These are phyloP conservation scores for Colletotrichum trifolii DNA, from an alignment of 2,329 filamentous ascomycete genomes.

Conservation along the genomic window DNA sequence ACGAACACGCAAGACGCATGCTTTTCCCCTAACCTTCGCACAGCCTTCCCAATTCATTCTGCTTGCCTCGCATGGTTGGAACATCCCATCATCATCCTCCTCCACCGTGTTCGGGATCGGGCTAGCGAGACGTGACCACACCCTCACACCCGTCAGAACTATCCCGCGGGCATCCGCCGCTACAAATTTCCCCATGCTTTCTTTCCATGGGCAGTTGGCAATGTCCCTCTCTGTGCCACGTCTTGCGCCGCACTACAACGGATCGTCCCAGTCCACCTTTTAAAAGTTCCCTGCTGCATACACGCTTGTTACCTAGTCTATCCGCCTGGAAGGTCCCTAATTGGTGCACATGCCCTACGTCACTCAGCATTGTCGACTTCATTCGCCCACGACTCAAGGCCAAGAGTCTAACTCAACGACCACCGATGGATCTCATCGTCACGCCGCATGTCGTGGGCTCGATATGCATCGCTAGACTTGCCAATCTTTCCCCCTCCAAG, in stretches of 20 bases:
- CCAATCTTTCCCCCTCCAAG: conserved; percentile 23
- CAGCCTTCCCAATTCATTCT: conserved; percentile 16
- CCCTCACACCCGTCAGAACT: not conserved
- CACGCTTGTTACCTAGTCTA: not conserved
- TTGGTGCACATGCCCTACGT: conserved; percentile 25
- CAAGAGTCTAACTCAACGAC: conserved; percentile 37
- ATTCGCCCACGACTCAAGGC: conserved; percentile 25
- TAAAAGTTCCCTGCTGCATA: conserved; percentile 18
- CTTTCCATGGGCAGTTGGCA: no score
- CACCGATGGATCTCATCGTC: conserved; percentile 26
- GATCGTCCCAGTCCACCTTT: conserved; percentile 11
- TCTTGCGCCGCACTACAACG: not conserved
- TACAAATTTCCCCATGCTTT: no score
- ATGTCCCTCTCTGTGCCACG: no score
- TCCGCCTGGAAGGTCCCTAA: conserved; percentile 4
- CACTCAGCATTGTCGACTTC: conserved; percentile 15
- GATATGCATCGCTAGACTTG: conserved; percentile 9
- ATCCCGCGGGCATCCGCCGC: not conserved
- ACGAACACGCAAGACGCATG: not conserved
- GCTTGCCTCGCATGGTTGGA: conserved; percentile 18
- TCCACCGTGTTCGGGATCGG: not conserved
- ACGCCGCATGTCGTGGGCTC: conserved; percentile 19
- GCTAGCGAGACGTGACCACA: conserved; percentile 14
- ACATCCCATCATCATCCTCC: conserved; percentile 21
- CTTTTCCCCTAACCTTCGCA: not conserved